phyloP scores from a whole-genome alignment of 768 basidiomycete species.

The Termitomyces sp. region DNA sequence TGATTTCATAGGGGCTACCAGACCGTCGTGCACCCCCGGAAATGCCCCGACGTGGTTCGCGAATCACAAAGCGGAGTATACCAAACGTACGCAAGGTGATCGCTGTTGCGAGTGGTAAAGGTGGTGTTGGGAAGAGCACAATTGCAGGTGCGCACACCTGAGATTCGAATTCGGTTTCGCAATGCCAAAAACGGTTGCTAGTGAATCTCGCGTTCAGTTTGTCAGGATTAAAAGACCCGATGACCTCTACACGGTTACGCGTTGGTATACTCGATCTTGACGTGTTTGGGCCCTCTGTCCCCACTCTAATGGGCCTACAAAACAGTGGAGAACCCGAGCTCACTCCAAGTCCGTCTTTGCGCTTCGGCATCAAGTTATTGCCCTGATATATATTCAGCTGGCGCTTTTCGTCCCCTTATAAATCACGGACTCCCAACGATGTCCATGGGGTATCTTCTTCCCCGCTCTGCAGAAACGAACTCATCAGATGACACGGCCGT shows the following conservation, averaged over 20 bases:
- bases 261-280: slow-evolving; percentile 93
- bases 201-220: slow-evolving; percentile 83
- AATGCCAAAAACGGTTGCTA: slow-evolving; percentile 23
- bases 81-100: slow-evolving; percentile 79
- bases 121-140: slow-evolving; percentile 88
- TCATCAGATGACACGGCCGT: slow-evolving; percentile 72
- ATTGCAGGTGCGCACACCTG: slow-evolving; percentile 63
- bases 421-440: slow-evolving; percentile 93
- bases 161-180: not conserved
- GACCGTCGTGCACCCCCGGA: slow-evolving; percentile 44
- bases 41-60: slow-evolving; percentile 58
- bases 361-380: not conserved
- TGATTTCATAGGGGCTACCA: slow-evolving; percentile 27
- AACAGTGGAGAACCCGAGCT: slow-evolving; percentile 74
- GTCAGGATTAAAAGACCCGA: slow-evolving; percentile 41
- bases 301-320: slow-evolving; percentile 89
- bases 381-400: slow-evolving; percentile 40
- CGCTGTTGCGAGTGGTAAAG: slow-evolving; percentile 90
- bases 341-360: slow-evolving; percentile 52
- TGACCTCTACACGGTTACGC: slow-evolving; percentile 43
- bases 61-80: slow-evolving; percentile 54
- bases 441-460: slow-evolving; percentile 96
- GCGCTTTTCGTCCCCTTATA: slow-evolving; percentile 75
- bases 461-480: slow-evolving; percentile 44
- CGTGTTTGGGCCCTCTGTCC: slow-evolving; percentile 93